These are phyloP conservation scores for Isatis tinctoria DNA, from an alignment of 345 rosid genomes.

Conservation along the genomic window DNA sequence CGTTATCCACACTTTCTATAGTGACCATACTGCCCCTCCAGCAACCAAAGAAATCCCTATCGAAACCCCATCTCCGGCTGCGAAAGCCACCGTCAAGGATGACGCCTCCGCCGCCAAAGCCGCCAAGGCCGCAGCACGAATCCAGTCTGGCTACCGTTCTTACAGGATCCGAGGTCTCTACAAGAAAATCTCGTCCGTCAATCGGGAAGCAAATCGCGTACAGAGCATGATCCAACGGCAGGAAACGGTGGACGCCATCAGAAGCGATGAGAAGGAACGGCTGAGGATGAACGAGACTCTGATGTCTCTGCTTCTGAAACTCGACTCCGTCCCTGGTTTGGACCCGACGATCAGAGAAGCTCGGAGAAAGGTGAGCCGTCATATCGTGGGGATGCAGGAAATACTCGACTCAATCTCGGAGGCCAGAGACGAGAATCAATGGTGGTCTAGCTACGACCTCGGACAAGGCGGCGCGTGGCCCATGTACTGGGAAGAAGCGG, in stretches of 20 bases:
- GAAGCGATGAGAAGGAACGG: conserved; percentile 58
- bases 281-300: conserved; percentile 70
- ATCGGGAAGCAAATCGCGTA: conserved; percentile 51
- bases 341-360: conserved; percentile 71
- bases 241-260: conserved; percentile 77
- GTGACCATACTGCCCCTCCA: conserved; percentile 34
- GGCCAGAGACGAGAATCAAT: conserved; percentile 28
- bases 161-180: conserved; percentile 53
- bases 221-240: conserved; percentile 72
- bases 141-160: conserved; percentile 69
- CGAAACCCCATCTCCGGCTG: conserved; percentile 18
- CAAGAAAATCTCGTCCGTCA: conserved; percentile 46
- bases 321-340: conserved; percentile 80
- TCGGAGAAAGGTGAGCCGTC: conserved; percentile 76
- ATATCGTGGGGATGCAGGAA: conserved; percentile 86
- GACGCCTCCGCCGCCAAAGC: conserved; percentile 34
- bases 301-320: conserved; percentile 72
- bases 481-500: conserved; percentile 49
- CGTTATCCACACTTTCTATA: conserved; percentile 36
- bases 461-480: conserved; percentile 33
- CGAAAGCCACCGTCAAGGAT: conserved; percentile 20
- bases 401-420: conserved; percentile 61
- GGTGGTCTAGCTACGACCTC: conserved; percentile 20
- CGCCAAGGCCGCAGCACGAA: conserved; percentile 54
- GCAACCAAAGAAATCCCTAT: conserved; percentile 35